A percentile compares a stretch with the other conserved stretches of the same genome.
These are phyloP conservation scores for Posidonia oceanica DNA, from an alignment of 116 monocot species.

Conservation along the genomic window DNA sequence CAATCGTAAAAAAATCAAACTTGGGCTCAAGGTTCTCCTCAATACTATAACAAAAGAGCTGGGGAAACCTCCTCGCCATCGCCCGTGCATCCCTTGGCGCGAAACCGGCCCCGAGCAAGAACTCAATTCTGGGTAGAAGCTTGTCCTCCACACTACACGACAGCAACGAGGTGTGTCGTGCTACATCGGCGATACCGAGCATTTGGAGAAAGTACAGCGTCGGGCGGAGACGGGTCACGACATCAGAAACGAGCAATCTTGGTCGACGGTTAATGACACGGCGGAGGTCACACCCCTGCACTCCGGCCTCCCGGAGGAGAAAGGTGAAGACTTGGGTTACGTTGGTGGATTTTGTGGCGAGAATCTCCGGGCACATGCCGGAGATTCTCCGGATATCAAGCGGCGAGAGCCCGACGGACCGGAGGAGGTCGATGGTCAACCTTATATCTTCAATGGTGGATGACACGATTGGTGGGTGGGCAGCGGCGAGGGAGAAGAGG, in stretches of 20 bases:
- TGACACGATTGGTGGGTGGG: conserved; percentile 38
- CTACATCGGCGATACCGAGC: conserved; percentile 35
- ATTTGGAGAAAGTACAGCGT: conserved; percentile 80
- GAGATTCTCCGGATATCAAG: conserved; percentile 48
- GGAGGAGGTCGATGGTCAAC: conserved; percentile 44
- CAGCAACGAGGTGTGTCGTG: conserved; percentile 46
- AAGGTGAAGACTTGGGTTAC: conserved; percentile 45
- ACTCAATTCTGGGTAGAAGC: conserved; percentile 67
- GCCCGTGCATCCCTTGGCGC: conserved; percentile 29
- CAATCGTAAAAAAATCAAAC: conserved; percentile 33
- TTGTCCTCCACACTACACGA: conserved; percentile 84
- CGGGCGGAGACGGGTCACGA: conserved; percentile 58
- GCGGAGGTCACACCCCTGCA: conserved; percentile 34
- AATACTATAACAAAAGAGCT: conserved; percentile 66
- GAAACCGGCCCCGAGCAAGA: conserved; percentile 43
- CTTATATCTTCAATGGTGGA: conserved; percentile 27
- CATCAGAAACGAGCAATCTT: conserved; percentile 61
- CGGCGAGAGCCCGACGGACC: conserved; percentile 33
- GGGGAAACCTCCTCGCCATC: conserved; percentile 72
- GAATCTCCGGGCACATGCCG: conserved; percentile 76
- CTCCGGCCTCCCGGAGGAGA: conserved; percentile 62
- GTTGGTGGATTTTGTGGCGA: conserved; percentile 15
- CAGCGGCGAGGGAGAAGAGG: conserved; percentile 22
- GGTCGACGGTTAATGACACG: conserved; percentile 60
- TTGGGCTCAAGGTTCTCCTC: conserved; percentile 65